These are phyloP conservation scores for Urochloa ruziziensis DNA, from an alignment of 176 grass and related monocot species.

Conservation along the genomic window DNA sequence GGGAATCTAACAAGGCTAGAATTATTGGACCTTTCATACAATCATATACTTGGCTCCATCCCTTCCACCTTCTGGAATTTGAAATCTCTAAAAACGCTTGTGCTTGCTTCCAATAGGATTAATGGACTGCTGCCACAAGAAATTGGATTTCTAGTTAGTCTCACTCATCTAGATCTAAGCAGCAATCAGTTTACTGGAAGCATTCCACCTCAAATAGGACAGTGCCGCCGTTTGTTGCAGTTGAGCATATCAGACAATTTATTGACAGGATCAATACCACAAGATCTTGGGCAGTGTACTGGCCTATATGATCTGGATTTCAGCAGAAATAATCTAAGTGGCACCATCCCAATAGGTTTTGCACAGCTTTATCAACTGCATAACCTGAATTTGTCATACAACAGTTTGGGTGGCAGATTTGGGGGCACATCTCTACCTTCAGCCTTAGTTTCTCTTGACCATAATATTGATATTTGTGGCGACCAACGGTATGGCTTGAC, in stretches of 20 bases:
- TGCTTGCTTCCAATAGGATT: not conserved
- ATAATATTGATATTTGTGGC: not conserved
- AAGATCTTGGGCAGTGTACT: not conserved
- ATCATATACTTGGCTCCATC: not conserved
- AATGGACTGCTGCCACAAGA: not conserved
- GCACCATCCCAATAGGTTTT: not conserved
- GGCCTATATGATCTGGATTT: too few species aligned
- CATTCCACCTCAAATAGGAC: slow-evolving; percentile 10
- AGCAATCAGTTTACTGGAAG: not conserved
- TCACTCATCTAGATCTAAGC: not conserved
- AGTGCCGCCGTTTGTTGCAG: fast-evolving
- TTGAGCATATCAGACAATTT: not conserved
- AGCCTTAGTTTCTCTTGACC: not conserved
- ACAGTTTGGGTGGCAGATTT: not conserved
- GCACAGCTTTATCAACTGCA: fast-evolving
- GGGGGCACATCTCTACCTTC: too few species aligned
- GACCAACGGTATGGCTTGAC: not conserved
- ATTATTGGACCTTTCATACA: not conserved
- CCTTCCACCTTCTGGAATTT: not conserved
- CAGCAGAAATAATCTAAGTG: slow-evolving; percentile 13
- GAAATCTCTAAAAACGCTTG: not conserved
- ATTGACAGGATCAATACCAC: not conserved
- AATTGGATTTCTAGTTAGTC: not conserved
- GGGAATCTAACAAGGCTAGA: not conserved
- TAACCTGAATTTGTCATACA: not conserved